These are phyloP conservation scores for Furcasterigmium sp. DNA, from an alignment of 2,329 filamentous ascomycete species.

Conservation along the genomic window DNA sequence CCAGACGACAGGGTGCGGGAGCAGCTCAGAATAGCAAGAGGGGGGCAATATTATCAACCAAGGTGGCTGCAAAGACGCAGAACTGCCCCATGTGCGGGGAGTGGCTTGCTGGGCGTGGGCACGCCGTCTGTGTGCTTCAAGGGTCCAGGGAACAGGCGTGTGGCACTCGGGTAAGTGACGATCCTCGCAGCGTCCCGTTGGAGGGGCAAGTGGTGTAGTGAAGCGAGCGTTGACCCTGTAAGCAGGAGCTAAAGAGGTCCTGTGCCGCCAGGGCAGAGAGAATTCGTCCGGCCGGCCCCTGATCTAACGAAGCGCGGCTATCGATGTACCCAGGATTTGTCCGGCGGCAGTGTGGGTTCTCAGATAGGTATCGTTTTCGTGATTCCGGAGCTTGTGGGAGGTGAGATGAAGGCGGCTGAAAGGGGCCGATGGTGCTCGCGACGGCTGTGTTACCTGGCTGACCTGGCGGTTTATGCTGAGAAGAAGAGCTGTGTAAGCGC, in stretches of 20 bases:
- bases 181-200: neutral
- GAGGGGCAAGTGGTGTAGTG: neutral
- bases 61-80: neutral
- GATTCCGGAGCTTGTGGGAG: neutral
- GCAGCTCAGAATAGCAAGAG: neutral
- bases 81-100: constrained; percentile 1
- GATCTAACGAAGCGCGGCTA: neutral
- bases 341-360: neutral
- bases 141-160: neutral
- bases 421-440: no score
- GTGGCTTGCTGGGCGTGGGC: constrained; percentile 1
- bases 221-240: no score
- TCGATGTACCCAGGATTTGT: neutral
- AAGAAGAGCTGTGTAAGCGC: no score
- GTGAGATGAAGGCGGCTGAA: neutral
- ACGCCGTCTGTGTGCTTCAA: neutral
- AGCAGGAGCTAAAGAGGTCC: no score
- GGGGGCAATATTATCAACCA: neutral
- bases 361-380: neutral
- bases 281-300: neutral
- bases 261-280: neutral
- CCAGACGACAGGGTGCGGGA: neutral
- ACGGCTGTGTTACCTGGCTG: no score
- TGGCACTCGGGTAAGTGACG: neutral
- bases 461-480: no score